A percentile compares a stretch with the other conserved stretches of the same genome.
phyloP scores from a whole-genome alignment of 805 yeast species.

The Yarrowia divulgata region DNA sequence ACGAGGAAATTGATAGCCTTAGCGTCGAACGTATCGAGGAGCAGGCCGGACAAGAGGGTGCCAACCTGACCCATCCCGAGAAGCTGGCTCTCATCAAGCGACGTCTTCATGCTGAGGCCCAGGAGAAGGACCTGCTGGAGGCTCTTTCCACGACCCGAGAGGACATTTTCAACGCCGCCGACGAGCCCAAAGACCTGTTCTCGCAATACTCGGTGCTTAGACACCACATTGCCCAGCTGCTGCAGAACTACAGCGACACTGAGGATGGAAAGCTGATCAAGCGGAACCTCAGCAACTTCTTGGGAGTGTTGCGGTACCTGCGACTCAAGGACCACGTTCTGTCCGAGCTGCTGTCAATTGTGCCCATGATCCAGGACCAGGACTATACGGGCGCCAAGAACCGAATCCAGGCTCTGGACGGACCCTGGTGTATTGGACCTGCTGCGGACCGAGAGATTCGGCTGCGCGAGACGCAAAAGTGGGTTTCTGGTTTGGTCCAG shows the following conservation, averaged over 20 bases:
- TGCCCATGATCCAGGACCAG: not conserved
- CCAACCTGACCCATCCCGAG: constrained; percentile 1
- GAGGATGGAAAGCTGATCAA: constrained; percentile 3
- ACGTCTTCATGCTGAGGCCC: constrained; percentile 11
- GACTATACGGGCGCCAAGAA: constrained; percentile 10
- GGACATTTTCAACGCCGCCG: constrained; percentile 2
- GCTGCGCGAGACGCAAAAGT: constrained; percentile 12
- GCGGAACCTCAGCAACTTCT: constrained; percentile 2
- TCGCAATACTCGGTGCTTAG: constrained; percentile 11
- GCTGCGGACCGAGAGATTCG: constrained; percentile 12
- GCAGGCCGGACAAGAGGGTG: constrained; percentile 25
- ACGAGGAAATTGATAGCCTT: constrained; percentile 13
- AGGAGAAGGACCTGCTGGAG: constrained; percentile 12
- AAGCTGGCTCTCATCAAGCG: constrained; percentile 32
- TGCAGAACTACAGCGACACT: not conserved
- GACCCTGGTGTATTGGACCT: constrained; percentile 30
- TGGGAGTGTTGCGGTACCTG: constrained; percentile 26
- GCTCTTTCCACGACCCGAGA: not conserved
- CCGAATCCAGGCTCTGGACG: constrained; percentile 24
- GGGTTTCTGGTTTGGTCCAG: not conserved
- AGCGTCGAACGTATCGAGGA: constrained; percentile 6
- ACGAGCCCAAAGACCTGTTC: constrained; percentile 2
- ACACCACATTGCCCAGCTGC: constrained; percentile 13
- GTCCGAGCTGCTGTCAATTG: constrained; percentile 9
- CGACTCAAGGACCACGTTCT: constrained; percentile 16